These are phyloP conservation scores for Aplosporella prunicola DNA, from an alignment of 2,329 filamentous ascomycete genomes.

Conservation along the genomic window DNA sequence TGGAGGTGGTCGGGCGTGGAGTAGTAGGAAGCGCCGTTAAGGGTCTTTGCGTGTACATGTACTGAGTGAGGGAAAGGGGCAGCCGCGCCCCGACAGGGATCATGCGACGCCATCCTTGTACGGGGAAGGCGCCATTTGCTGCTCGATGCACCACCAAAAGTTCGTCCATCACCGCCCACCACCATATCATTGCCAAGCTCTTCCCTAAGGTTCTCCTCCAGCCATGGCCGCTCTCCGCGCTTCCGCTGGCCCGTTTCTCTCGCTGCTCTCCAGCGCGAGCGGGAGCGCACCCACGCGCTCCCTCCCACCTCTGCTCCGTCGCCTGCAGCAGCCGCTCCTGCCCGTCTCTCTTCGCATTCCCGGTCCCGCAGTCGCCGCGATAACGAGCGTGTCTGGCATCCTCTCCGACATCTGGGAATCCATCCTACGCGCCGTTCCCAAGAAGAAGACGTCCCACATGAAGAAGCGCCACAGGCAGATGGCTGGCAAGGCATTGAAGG, in stretches of 20 bases:
- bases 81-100: slow-evolving; percentile 8
- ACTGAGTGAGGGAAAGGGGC: slow-evolving; percentile 11
- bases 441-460: slow-evolving; percentile 97
- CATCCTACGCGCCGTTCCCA: slow-evolving; percentile 83
- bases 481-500: slow-evolving; percentile 90
- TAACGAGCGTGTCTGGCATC: slow-evolving; percentile 37
- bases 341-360: slow-evolving; percentile 51
- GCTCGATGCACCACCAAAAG: slow-evolving; percentile 20
- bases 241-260: slow-evolving; percentile 1
- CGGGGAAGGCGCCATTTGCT: slow-evolving; percentile 1
- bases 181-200: slow-evolving; percentile 22
- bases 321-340: slow-evolving; percentile 42
- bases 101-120: neutral
- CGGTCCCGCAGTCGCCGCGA: slow-evolving; percentile 36
- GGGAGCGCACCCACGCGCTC: slow-evolving; percentile 2
- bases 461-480: slow-evolving; percentile 90
- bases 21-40: slow-evolving; percentile 10
- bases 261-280: slow-evolving; percentile 22
- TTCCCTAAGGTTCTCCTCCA: neutral
- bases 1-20: slow-evolving; percentile 15
- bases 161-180: slow-evolving; percentile 37
- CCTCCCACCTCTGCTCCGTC: slow-evolving; percentile 33
- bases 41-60: slow-evolving; percentile 9
- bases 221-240: slow-evolving; percentile 7
- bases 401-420: slow-evolving; percentile 86